Conservation (phyloP, 2,329 filamentous ascomycete genomes). For the Apiospora sp. region DNA sequence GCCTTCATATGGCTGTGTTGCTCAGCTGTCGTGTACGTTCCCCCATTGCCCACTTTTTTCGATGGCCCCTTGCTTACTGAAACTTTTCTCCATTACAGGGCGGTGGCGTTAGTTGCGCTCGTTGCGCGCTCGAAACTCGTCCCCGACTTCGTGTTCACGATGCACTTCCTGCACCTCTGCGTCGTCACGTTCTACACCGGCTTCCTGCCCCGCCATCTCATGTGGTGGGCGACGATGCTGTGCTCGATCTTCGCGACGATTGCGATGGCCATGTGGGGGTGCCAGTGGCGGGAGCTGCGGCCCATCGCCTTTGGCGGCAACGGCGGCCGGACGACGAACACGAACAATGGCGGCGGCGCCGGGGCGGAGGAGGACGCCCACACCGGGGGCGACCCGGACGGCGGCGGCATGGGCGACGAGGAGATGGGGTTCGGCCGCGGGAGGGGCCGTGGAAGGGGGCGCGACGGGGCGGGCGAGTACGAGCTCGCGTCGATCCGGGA, state of each 20-base stretch:
- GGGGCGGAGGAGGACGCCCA: constrained; percentile 24
- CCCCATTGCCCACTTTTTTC: constrained; percentile 3
- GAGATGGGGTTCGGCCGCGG: constrained; percentile 61
- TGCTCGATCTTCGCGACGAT: constrained; percentile 55
- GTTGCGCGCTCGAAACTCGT: constrained; percentile 92
- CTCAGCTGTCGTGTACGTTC: constrained; percentile 60
- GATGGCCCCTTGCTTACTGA: constrained; percentile 1
- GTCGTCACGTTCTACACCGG: constrained; percentile 81
- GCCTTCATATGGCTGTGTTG: constrained; percentile 64
- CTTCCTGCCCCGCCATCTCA: constrained; percentile 75
- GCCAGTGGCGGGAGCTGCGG: constrained; percentile 85
- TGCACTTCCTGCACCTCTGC: constrained; percentile 84
- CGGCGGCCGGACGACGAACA: constrained; percentile 40
- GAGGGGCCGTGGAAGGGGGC: constrained; percentile 58
- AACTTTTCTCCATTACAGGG: constrained; percentile 56
- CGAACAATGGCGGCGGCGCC: constrained; percentile 44
- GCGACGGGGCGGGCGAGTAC: constrained; percentile 67
- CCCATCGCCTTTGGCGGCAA: constrained; percentile 86
- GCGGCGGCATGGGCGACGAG: constrained; percentile 45
- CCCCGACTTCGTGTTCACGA: constrained; percentile 90
- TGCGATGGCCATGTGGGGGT: constrained; percentile 85
- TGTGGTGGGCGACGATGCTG: constrained; percentile 81
- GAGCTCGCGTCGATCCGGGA: constrained; percentile 61
- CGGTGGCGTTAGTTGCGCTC: constrained; percentile 82
- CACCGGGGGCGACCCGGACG: constrained; percentile 33